Evolutionary conservation across 352 stramenopile genomes (phyloP).

Genomic region (Phytophthora chlamydospora): DNA sequence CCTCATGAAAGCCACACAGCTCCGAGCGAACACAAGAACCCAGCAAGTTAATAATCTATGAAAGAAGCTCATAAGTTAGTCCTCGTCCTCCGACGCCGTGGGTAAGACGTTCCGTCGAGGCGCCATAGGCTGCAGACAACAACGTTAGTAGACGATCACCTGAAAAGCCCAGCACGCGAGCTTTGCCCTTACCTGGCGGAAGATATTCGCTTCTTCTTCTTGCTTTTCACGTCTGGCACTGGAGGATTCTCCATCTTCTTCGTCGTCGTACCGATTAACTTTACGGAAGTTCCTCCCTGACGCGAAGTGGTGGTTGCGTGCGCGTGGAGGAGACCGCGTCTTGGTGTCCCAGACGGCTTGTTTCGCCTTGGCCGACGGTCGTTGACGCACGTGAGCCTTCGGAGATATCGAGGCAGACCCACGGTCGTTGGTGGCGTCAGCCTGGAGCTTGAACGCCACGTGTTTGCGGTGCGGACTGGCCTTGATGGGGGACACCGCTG

Average conservation of each 20-base stretch:
- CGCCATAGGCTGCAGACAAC: slow-evolving; percentile 28
- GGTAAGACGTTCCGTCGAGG: slow-evolving; percentile 34
- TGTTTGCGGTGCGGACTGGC: slow-evolving; percentile 46
- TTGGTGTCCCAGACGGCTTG: slow-evolving; percentile 31
- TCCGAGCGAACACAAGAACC: slow-evolving; percentile 10
- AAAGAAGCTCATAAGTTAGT: slow-evolving; percentile 2
- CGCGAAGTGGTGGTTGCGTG: slow-evolving; percentile 44
- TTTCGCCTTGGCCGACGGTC: slow-evolving; percentile 17
- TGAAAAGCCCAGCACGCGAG: background rate
- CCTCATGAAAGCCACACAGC: background rate
- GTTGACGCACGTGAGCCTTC: slow-evolving; percentile 22
- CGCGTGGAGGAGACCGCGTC: slow-evolving; percentile 39
- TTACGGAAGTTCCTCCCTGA: slow-evolving; percentile 27
- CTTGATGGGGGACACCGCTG: slow-evolving; percentile 63
- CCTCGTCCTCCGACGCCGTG: slow-evolving; percentile 10
- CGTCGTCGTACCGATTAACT: slow-evolving; percentile 10
- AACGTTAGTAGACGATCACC: background rate
- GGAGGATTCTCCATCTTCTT: slow-evolving; percentile 20
- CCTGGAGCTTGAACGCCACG: slow-evolving; percentile 43
- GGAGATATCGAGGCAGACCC: slow-evolving; percentile 1
- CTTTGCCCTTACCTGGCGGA: slow-evolving; percentile 15
- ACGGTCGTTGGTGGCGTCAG: slow-evolving; percentile 3
- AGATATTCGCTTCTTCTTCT: slow-evolving; percentile 19
- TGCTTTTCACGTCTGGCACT: slow-evolving; percentile 18
- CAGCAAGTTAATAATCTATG: slow-evolving; percentile 1